These are phyloP conservation scores for Pleurotus giganteus DNA, from an alignment of 768 basidiomycete species.

Conservation along the genomic window DNA sequence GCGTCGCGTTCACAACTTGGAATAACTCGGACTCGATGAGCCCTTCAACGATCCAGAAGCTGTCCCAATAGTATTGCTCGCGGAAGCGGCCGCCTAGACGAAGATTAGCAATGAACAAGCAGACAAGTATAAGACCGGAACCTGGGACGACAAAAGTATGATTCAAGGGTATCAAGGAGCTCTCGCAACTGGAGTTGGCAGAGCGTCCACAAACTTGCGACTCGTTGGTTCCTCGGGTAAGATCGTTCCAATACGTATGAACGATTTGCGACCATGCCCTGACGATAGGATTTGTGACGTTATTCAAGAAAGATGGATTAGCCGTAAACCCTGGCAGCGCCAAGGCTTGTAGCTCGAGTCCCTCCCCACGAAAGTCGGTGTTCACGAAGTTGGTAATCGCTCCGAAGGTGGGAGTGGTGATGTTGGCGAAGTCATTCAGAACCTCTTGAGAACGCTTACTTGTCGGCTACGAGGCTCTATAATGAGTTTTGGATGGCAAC, in stretches of 20 bases:
- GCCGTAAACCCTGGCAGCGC: slow-evolving; percentile 59
- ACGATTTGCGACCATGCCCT: slow-evolving; percentile 77
- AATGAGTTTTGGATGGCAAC: no score
- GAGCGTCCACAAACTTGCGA: slow-evolving; percentile 58
- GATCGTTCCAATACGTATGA: slow-evolving; percentile 79
- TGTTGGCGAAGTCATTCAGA: slow-evolving; percentile 59
- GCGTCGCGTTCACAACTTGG: slow-evolving; percentile 67
- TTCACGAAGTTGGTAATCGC: slow-evolving; percentile 69
- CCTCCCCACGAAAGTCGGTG: slow-evolving; percentile 78
- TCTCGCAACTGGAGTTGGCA: slow-evolving; percentile 61
- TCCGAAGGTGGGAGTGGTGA: slow-evolving; percentile 56
- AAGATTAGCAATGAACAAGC: background rate
- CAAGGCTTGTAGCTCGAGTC: slow-evolving; percentile 72
- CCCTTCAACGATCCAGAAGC: slow-evolving; percentile 88
- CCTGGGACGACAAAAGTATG: slow-evolving; percentile 92
- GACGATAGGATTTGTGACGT: slow-evolving; percentile 67
- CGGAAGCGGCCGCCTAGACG: slow-evolving; percentile 66
- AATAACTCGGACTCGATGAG: slow-evolving; percentile 79
- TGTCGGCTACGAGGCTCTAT: no score
- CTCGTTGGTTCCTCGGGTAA: slow-evolving; percentile 74
- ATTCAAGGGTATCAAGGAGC: slow-evolving; percentile 86
- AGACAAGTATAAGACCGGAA: slow-evolving; percentile 21
- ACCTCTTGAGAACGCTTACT: slow-evolving; percentile 62
- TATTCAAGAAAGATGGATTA: slow-evolving; percentile 65
- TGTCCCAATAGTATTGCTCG: slow-evolving; percentile 74